Conservation (phyloP, 2,329 filamentous ascomycete species). For the Aspergillus fructus region DNA sequence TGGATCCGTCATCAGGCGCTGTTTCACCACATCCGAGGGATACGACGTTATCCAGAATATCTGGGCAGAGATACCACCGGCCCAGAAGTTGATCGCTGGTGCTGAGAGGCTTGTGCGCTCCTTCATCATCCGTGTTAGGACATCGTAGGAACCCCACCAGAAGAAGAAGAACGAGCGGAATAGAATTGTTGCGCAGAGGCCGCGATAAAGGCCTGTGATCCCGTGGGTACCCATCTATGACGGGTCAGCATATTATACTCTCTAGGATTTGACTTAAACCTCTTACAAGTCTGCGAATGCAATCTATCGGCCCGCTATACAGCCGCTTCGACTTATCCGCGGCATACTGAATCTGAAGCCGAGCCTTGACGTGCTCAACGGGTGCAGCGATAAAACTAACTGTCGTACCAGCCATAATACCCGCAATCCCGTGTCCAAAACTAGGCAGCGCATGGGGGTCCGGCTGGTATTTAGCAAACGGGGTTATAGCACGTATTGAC, state of each 20-base stretch:
- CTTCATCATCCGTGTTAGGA: slow-evolving; percentile 69
- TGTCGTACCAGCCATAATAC: slow-evolving; percentile 81
- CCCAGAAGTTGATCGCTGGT: slow-evolving; percentile 94
- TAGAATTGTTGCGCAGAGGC: slow-evolving; percentile 77
- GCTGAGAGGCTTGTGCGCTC: slow-evolving; percentile 68
- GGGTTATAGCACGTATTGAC: slow-evolving; percentile 36
- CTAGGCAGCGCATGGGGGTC: slow-evolving; percentile 61
- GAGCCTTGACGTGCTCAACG: slow-evolving; percentile 91
- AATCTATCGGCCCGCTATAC: slow-evolving; percentile 87
- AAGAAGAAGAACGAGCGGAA: slow-evolving; percentile 95
- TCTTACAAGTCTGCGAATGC: slow-evolving; percentile 61
- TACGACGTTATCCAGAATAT: slow-evolving; percentile 93
- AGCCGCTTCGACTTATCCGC: slow-evolving; percentile 72
- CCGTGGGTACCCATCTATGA: slow-evolving; percentile 61
- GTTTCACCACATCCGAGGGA: slow-evolving; percentile 90
- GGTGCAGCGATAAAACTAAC: slow-evolving; percentile 92
- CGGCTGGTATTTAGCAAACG: slow-evolving; percentile 35
- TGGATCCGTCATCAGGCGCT: slow-evolving; percentile 94
- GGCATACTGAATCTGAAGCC: slow-evolving; percentile 91
- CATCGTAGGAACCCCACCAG: slow-evolving; percentile 96
- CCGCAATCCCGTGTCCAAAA: slow-evolving; percentile 82
- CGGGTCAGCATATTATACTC: neutral
- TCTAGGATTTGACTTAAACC: neutral
- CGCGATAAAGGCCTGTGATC: slow-evolving; percentile 78
- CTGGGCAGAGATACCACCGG: slow-evolving; percentile 87